Percentiles rank a stretch among this genome's conserved stretches.
Evolutionary conservation across 305 asterid genomes (phyloP).

Genomic region (Euphrasia arctica): DNA sequence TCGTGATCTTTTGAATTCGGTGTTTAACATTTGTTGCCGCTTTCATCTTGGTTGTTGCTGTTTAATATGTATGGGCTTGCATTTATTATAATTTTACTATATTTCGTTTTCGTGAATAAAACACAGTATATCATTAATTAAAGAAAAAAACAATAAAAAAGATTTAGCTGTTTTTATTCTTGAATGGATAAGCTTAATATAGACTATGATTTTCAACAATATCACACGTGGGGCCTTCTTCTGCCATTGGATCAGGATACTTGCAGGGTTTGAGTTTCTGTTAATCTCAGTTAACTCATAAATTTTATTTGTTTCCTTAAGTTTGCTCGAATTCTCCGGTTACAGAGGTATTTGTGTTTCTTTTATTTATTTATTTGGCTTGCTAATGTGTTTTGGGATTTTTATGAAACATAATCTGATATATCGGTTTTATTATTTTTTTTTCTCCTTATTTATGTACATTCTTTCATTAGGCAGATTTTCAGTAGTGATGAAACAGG

Average conservation of each 20-base stretch:
- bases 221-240: constrained; percentile 9
- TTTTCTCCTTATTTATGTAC: constrained; percentile 16
- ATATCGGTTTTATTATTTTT: background rate
- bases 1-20: constrained; percentile 7
- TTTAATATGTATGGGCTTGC: constrained; percentile 8
- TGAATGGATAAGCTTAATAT: constrained; percentile 12
- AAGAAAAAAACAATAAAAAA: background rate
- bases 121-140: background rate
- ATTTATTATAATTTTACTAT: constrained; percentile 9
- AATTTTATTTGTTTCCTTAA: constrained; percentile 13
- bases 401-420: constrained; percentile 5
- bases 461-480: constrained; percentile 1
- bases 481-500: too few relatives aligned
- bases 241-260: constrained; percentile 1
- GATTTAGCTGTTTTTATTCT: constrained; percentile 19
- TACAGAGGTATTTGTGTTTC: constrained; percentile 4
- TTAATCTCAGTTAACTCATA: constrained; percentile 1
- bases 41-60: constrained; percentile 5
- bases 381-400: background rate
- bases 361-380: background rate
- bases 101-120: background rate
- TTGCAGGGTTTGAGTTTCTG: constrained; percentile 9
- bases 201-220: constrained; percentile 11
- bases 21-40: constrained; percentile 1
- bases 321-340: constrained; percentile 15